phyloP scores from a whole-genome alignment of 805 yeast genomes.

The Teunomyces panamensis region DNA sequence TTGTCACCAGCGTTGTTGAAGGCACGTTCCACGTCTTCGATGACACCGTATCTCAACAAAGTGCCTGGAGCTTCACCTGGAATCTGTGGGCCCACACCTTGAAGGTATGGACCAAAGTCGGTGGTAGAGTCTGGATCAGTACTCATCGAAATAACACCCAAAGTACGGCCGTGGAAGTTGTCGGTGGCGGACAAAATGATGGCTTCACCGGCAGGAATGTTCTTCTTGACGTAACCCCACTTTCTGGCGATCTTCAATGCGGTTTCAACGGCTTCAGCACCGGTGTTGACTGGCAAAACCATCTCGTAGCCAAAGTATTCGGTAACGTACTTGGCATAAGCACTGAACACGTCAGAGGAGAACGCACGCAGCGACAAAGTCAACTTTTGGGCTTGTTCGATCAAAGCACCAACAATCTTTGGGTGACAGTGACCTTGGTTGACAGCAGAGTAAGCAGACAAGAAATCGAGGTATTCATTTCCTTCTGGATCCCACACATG shows the following conservation, averaged over 20 bases:
- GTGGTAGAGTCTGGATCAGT: conserved; percentile 92
- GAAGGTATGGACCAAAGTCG: conserved; percentile 85
- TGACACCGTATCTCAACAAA: conserved; percentile 74
- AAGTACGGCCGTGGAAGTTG: conserved; percentile 95
- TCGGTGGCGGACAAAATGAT: conserved; percentile 82
- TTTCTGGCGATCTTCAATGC: conserved; percentile 91
- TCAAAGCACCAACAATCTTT: conserved; percentile 76
- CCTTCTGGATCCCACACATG: conserved; percentile 99
- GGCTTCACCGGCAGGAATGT: conserved; percentile 80
- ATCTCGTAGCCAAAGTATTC: conserved; percentile 87
- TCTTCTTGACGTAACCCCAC: conserved; percentile 92
- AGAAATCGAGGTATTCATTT: conserved; percentile 84
- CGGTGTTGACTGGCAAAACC: conserved; percentile 97
- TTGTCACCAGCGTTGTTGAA: conserved; percentile 79
- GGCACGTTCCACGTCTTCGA: conserved; percentile 84
- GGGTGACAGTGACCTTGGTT: conserved; percentile 99
- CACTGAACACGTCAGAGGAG: conserved; percentile 83
- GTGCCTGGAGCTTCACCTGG: conserved; percentile 67
- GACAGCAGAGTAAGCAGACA: conserved; percentile 94
- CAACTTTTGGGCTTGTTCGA: conserved; percentile 80
- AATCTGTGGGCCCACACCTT: conserved; percentile 77
- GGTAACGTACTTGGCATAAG: conserved; percentile 81
- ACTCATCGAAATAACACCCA: conserved; percentile 93
- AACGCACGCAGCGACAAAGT: conserved; percentile 92
- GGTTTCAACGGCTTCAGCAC: conserved; percentile 98